Evolutionary conservation across 306 rosid genomes (phyloP).

Genomic region (Myrica gale): DNA sequence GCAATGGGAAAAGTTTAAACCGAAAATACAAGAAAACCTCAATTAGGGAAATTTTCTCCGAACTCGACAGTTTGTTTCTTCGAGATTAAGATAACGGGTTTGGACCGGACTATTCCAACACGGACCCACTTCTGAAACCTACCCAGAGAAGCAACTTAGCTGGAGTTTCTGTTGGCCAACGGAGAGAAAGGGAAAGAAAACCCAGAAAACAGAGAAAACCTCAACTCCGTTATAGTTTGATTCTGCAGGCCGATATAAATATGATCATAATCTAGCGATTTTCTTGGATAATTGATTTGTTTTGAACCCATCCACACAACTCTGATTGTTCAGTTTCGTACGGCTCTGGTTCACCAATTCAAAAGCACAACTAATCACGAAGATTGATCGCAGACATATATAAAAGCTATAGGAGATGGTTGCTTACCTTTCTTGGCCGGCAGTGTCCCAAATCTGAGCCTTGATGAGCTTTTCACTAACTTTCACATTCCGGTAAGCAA

Average conservation of each 20-base stretch:
- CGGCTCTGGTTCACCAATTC: too few species aligned
- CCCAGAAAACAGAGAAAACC: not conserved
- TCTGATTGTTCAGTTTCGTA: too few species aligned
- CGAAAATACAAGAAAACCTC: not conserved
- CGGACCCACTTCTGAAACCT: not conserved
- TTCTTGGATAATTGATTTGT: too few species aligned
- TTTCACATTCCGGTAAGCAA: slow-evolving; percentile 80
- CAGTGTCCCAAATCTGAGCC: slow-evolving; percentile 97
- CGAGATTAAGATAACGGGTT: not conserved
- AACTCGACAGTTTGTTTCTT: not conserved
- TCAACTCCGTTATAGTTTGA: not conserved
- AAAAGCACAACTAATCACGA: too few species aligned
- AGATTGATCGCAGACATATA: not conserved
- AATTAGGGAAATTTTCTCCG: not conserved
- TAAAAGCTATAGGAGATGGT: not conserved
- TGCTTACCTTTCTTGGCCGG: slow-evolving; percentile 86
- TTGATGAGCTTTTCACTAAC: slow-evolving; percentile 72
- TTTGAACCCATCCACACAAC: too few species aligned
- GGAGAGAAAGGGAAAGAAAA: not conserved
- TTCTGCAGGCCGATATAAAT: not conserved
- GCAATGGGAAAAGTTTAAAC: too few species aligned
- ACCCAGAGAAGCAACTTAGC: not conserved
- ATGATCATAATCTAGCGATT: too few species aligned
- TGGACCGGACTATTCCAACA: too few species aligned
- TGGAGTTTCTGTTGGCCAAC: not conserved